phyloP scores from a whole-genome alignment of 1,284 basidiomycete genomes.

The Pyrrhoderma lamaoense region DNA sequence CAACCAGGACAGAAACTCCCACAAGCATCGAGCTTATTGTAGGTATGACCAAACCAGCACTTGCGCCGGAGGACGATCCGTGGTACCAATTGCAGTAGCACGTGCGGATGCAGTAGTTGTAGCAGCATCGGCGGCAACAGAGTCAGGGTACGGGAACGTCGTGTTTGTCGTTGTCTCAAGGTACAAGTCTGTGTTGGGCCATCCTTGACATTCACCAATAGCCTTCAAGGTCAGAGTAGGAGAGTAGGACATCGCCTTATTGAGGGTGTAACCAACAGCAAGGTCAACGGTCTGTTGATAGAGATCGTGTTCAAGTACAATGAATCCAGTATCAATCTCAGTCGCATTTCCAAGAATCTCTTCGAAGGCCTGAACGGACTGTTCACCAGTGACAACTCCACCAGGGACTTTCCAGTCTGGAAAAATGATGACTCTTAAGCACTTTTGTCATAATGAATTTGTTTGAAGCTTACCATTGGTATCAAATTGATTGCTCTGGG shows the following conservation, averaged over 20 bases:
- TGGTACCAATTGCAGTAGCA: constrained; percentile 7
- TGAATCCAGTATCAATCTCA: constrained; percentile 61
- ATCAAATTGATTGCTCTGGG: constrained; percentile 61
- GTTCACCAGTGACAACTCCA: constrained; percentile 53
- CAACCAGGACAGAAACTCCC: constrained; percentile 13
- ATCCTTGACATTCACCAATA: constrained; percentile 55
- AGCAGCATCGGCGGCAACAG: constrained; percentile 11
- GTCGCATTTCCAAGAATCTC: constrained; percentile 56
- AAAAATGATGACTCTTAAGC: constrained; percentile 12
- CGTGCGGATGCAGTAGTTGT: constrained; percentile 15
- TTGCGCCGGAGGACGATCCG: constrained; percentile 7
- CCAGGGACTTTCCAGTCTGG: constrained; percentile 79
- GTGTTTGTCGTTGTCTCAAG: constrained; percentile 55
- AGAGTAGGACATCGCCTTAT: constrained; percentile 52
- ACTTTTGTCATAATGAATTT: background rate
- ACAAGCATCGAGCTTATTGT: constrained; percentile 12
- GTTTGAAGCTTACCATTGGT: constrained; percentile 52
- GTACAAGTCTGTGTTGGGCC: constrained; percentile 51
- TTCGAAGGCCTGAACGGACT: constrained; percentile 53
- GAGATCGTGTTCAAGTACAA: constrained; percentile 85
- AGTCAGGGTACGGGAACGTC: constrained; percentile 45
- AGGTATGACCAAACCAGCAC: background rate
- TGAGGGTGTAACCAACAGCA: constrained; percentile 81
- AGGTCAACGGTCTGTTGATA: constrained; percentile 83
- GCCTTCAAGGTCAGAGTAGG: constrained; percentile 57